Evolutionary conservation across 345 rosid genomes (phyloP), one percentile per base, ranked within the genome.

Genomic region (Anastatica hierochuntica): DNA sequence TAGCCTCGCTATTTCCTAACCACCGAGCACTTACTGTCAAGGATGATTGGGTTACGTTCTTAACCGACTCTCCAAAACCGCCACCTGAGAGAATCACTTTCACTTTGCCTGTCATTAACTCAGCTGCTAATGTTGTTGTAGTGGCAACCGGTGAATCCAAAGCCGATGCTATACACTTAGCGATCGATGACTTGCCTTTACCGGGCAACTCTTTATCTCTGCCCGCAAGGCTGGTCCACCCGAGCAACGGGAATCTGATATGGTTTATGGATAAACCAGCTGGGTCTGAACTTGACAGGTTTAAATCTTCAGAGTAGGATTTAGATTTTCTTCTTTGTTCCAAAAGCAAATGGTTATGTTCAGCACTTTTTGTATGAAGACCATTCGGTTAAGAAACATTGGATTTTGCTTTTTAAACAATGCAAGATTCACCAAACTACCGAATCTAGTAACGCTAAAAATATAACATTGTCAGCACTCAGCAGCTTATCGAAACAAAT

Each of bases 31-130:
- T 84, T 5, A 67, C 72, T 14, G 79, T 70, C 69, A 79, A 75
- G 21, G 74, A 77, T 4, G 81, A 80, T 8, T 90, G 98, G 98
- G 84, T 87, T 30, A 77, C 85, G 6, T 82, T 72, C 42, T 70
- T 82, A 38, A 82, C 80, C 3, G 67, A 90, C 65, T 84, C 95
- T 31, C 95, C 96, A 1, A 71, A 80, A 49, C 80, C 95, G 43
- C 96, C 98, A 15, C 89, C 89, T 0, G 96, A 87, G 79, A 84
- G 98, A 71, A 82, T 90, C 66, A 90, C 95, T 6, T 90, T 87
- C 68, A 90, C 95, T 43, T 54, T 90, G 58, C 96, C 95, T 0
- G 95, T 87, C 76, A 84, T 90, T 72, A 87, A 87, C 69, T 73
- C 96, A 1, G 89, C 98, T 23, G 74, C 95, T 43, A 80, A 72